These are phyloP conservation scores for Trichoderma asperellum DNA, from an alignment of 2,329 filamentous ascomycete species.

Conservation along the genomic window DNA sequence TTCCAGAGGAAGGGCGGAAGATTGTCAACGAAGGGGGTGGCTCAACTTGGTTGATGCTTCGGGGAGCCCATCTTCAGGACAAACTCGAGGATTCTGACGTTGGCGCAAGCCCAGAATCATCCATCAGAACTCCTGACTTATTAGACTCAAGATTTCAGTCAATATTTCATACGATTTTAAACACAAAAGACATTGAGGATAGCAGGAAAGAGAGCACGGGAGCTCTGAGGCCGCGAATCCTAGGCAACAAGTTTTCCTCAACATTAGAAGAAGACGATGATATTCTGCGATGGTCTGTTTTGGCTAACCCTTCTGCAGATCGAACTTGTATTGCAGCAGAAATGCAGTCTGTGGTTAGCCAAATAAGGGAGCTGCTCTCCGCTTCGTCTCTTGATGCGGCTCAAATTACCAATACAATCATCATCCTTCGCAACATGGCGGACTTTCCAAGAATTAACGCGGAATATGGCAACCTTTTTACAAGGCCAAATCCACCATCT, in stretches of 20 bases:
- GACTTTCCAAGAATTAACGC: slow-evolving; percentile 77
- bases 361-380: slow-evolving; percentile 49
- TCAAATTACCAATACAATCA: slow-evolving; percentile 58
- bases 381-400: slow-evolving; percentile 37
- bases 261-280: slow-evolving; percentile 30
- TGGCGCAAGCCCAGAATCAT: slow-evolving; percentile 28
- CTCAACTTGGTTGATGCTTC: slow-evolving; percentile 71
- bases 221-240: not conserved
- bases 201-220: not conserved
- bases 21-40: slow-evolving; percentile 73
- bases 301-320: slow-evolving; percentile 35
- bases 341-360: slow-evolving; percentile 51
- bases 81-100: slow-evolving; percentile 39
- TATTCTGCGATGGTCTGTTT: slow-evolving; percentile 47
- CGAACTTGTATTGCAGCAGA: slow-evolving; percentile 50
- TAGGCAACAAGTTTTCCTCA: not conserved
- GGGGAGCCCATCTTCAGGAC: slow-evolving; percentile 56
- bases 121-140: slow-evolving; percentile 62
- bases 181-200: not conserved
- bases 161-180: slow-evolving; percentile 40
- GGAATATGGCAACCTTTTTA: slow-evolving; percentile 76
- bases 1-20: slow-evolving; percentile 58
- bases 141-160: slow-evolving; percentile 65
- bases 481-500: slow-evolving; percentile 78
- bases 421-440: slow-evolving; percentile 78